These are phyloP conservation scores for Debaryomyces fabryi DNA, from an alignment of 1,139 yeast genomes.

Conservation along the genomic window DNA sequence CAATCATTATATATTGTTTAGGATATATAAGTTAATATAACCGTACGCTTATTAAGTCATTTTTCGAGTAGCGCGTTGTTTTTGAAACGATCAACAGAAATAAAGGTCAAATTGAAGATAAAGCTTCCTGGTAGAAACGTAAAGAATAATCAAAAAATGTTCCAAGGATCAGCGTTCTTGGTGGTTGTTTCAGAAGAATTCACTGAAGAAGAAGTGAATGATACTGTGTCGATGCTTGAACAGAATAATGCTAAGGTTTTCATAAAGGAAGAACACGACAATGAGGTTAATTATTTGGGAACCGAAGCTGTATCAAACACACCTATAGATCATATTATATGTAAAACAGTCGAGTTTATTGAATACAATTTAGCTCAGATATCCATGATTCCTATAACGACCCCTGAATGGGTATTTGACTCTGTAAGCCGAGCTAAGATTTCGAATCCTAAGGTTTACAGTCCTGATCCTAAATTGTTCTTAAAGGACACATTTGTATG, in stretches of 20 bases:
- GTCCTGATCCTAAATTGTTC: slow-evolving; percentile 71
- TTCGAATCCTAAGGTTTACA: slow-evolving; percentile 54
- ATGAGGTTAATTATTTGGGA: slow-evolving; percentile 26
- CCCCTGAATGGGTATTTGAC: slow-evolving; percentile 63
- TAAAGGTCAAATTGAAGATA: background rate
- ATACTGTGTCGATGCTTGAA: slow-evolving; percentile 10
- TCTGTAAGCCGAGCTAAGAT: slow-evolving; percentile 47
- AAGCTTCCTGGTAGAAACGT: background rate
- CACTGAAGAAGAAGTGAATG: slow-evolving; percentile 6
- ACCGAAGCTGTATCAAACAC: slow-evolving; percentile 11
- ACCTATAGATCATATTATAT: slow-evolving; percentile 54
- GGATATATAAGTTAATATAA: slow-evolving; percentile 5
- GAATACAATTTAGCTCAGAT: slow-evolving; percentile 54
- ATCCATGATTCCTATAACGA: slow-evolving; percentile 69
- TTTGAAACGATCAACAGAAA: slow-evolving; percentile 3
- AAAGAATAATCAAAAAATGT: slow-evolving; percentile 23
- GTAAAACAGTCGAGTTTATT: slow-evolving; percentile 56
- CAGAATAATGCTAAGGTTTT: slow-evolving; percentile 27
- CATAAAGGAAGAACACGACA: slow-evolving; percentile 29
- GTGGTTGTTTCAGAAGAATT: slow-evolving; percentile 40
- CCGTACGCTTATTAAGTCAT: background rate
- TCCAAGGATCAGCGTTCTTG: slow-evolving; percentile 42
- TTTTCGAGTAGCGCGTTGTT: slow-evolving; percentile 6
- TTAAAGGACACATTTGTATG: slow-evolving; percentile 65
- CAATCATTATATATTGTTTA: slow-evolving; percentile 7